phyloP scores from a whole-genome alignment of 495 filamentous ascomycete species.

The Hypoxylon cercidicola region DNA sequence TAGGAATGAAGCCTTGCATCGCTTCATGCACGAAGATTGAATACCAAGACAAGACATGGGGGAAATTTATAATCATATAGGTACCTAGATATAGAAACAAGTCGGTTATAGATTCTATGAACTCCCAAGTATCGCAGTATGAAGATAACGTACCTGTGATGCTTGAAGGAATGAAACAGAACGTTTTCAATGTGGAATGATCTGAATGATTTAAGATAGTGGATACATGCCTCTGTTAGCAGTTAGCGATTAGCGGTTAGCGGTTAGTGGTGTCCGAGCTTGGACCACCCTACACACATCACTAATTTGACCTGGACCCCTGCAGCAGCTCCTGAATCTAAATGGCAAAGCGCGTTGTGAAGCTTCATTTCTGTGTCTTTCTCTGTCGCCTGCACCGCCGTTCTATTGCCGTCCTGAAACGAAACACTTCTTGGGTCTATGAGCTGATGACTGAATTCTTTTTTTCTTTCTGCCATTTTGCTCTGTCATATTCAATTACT shows the following conservation, averaged over 20 bases:
- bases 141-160: not conserved
- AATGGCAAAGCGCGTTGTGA: constrained; percentile 43
- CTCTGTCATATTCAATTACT: constrained; percentile 10
- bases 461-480: constrained; percentile 14
- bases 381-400: constrained; percentile 5
- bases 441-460: constrained; percentile 22
- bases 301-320: constrained; percentile 34
- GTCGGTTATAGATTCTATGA: not conserved
- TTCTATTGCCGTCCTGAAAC: not conserved
- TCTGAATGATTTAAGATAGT: too few species aligned
- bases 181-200: constrained; percentile 4
- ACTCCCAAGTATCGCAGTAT: too few species aligned
- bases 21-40: constrained; percentile 62
- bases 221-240: not conserved
- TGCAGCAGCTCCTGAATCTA: constrained; percentile 43
- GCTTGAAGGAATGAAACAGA: not conserved
- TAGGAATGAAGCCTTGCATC: constrained; percentile 56
- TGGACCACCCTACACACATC: too few species aligned
- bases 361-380: constrained; percentile 25
- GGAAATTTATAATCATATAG: not conserved
- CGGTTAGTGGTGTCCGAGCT: constrained; percentile 8
- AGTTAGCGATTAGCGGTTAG: not conserved
- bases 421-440: constrained; percentile 30
- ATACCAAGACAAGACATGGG: not conserved
- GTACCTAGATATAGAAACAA: too few species aligned